Percentiles rank a stretch among this genome's conserved stretches.
Conservation (phyloP, 192 early-diverging fungal species). For the Entomortierella beljakovae region DNA sequence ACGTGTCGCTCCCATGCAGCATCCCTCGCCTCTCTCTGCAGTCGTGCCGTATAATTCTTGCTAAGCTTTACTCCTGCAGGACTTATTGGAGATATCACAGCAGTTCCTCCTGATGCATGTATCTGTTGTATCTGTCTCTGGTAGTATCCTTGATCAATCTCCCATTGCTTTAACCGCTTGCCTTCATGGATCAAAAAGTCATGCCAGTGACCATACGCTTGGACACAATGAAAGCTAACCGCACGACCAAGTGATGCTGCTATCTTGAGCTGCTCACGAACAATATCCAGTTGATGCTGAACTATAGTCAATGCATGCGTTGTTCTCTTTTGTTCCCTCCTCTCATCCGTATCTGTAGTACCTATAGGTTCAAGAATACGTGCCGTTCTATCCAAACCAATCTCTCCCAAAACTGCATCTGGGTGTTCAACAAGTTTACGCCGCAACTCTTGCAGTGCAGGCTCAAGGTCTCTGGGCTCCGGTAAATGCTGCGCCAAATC, state of each 20-base stretch:
- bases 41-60: conserved; percentile 19
- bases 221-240: conserved; percentile 85
- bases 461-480: conserved; percentile 34
- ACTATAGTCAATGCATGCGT: conserved; percentile 55
- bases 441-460: conserved; percentile 47
- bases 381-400: conserved; percentile 72
- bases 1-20: conserved; percentile 50
- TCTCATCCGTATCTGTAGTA: background rate
- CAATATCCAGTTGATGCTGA: conserved; percentile 63
- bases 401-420: conserved; percentile 68
- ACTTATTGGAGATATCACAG: conserved; percentile 6
- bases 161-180: conserved; percentile 31
- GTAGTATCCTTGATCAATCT: conserved; percentile 19
- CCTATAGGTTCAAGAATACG: conserved; percentile 34
- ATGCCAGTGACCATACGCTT: conserved; percentile 72
- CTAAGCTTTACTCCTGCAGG: conserved; percentile 13
- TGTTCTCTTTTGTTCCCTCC: conserved; percentile 44
- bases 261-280: conserved; percentile 76
- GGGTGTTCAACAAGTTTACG: conserved; percentile 52
- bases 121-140: conserved; percentile 27
- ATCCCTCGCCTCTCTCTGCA: conserved; percentile 36
- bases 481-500: conserved; percentile 30
- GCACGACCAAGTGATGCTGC: conserved; percentile 71
- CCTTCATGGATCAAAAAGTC: conserved; percentile 58
- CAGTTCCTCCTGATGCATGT: conserved; percentile 12